These are phyloP conservation scores for Allodekkera sacchari DNA, from an alignment of 805 yeast species.

Conservation along the genomic window DNA sequence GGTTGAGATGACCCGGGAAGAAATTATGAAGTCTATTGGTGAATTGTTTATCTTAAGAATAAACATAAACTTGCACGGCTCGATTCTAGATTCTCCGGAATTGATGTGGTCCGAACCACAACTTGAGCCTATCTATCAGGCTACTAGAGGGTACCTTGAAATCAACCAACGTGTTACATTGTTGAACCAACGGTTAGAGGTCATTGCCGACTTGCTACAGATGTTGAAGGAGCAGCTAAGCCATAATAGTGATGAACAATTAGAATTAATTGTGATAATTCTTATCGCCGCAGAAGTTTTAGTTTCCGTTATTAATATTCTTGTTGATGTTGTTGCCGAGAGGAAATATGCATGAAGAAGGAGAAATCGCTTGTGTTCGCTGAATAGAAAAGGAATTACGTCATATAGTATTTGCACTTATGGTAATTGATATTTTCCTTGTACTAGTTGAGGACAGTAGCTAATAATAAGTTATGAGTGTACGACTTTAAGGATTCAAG, in stretches of 20 bases:
- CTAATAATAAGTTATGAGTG: too few species aligned
- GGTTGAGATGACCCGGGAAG: conserved; percentile 88
- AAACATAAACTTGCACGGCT: conserved; percentile 75
- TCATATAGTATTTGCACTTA: too few species aligned
- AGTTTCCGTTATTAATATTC: conserved; percentile 77
- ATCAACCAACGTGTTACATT: conserved; percentile 89
- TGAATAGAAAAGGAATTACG: too few species aligned
- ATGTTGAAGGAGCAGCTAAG: conserved; percentile 97
- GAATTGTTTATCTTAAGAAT: conserved; percentile 84
- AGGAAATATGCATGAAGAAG: too few species aligned
- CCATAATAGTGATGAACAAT: conserved; percentile 86
- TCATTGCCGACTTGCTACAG: conserved; percentile 83
- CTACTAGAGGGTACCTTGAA: conserved; percentile 91
- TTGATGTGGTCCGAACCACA: conserved; percentile 99
- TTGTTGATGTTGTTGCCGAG: conserved; percentile 27
- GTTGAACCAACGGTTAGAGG: conserved; percentile 87
- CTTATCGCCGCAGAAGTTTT: conserved; percentile 88
- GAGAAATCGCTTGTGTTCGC: too few species aligned
- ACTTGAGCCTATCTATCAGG: conserved; percentile 94
- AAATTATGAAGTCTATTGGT: conserved; percentile 95
- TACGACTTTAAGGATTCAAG: too few species aligned
- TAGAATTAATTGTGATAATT: conserved; percentile 85
- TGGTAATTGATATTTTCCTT: too few species aligned
- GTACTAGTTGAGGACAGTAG: too few species aligned
- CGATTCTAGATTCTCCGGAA: conserved; percentile 93